Evolutionary conservation across 1,139 yeast genomes (phyloP).

Genomic region (Geotrichum macrosporum): DNA sequence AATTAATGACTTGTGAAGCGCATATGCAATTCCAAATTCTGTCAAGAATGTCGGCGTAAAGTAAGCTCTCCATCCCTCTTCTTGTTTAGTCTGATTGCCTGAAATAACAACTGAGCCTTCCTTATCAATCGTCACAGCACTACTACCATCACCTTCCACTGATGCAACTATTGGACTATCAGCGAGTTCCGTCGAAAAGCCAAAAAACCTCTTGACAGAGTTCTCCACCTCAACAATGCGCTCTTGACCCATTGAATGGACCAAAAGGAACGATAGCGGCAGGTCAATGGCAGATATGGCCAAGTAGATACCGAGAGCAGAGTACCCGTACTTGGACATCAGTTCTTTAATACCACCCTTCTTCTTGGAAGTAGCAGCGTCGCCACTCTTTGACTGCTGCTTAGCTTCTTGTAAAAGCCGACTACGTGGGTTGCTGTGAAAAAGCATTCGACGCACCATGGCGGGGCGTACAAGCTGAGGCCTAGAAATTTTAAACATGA

Average conservation of each 20-base stretch:
- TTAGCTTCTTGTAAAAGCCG: constrained; percentile 14
- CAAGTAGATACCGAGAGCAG: constrained; percentile 82
- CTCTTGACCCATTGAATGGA: constrained; percentile 33
- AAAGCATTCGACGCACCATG: constrained; percentile 3
- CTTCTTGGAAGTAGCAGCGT: no score
- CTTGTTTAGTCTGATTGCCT: background rate
- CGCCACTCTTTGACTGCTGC: no score
- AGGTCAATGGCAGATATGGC: constrained; percentile 67
- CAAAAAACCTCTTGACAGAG: constrained; percentile 14
- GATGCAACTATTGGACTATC: no score
- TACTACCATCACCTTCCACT: no score
- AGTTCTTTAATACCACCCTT: constrained; percentile 58
- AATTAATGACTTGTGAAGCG: constrained; percentile 77
- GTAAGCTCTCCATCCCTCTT: constrained; percentile 15
- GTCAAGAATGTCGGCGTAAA: constrained; percentile 43
- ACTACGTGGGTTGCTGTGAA: constrained; percentile 11
- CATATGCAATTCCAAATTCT: constrained; percentile 87
- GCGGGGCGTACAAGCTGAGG: constrained; percentile 1
- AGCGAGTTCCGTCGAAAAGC: constrained; percentile 25
- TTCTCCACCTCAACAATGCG: constrained; percentile 17
- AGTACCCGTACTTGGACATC: constrained; percentile 82
- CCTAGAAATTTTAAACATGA: background rate
- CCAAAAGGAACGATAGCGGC: constrained; percentile 76
- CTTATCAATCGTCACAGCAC: no score
- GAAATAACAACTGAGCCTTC: constrained; percentile 15